These are phyloP conservation scores for Euphorbia celastroides DNA, from an alignment of 441 rosid species.

Conservation along the genomic window DNA sequence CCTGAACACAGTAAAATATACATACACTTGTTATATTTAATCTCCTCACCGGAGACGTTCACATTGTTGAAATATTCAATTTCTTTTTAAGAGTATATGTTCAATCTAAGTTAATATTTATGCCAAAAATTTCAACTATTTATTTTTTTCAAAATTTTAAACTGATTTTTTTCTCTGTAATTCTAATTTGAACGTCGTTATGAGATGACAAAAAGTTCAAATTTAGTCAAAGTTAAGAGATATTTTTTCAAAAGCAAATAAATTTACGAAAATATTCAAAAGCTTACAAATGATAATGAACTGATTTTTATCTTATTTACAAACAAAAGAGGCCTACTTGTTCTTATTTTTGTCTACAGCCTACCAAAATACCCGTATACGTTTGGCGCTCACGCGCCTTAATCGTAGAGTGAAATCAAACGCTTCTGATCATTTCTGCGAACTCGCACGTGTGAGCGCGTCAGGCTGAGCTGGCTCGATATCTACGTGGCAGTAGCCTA, in stretches of 20 bases:
- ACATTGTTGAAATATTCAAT: too few species aligned
- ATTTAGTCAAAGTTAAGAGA: not conserved
- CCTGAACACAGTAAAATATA: too few species aligned
- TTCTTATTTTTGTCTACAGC: not conserved
- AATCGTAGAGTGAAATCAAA: not conserved
- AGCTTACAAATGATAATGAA: not conserved
- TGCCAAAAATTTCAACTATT: too few species aligned
- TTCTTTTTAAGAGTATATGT: too few species aligned
- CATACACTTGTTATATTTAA: too few species aligned
- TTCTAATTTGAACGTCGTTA: not conserved
- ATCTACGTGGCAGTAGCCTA: slow-evolving; percentile 36
- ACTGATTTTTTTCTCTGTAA: too few species aligned
- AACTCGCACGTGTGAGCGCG: slow-evolving; percentile 36
- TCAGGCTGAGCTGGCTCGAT: slow-evolving; percentile 37
- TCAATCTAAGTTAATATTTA: too few species aligned
- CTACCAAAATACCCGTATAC: slow-evolving; percentile 2
- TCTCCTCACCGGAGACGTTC: too few species aligned
- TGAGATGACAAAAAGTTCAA: not conserved
- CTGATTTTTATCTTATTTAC: not conserved
- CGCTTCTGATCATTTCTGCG: slow-evolving; percentile 10
- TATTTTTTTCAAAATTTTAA: too few species aligned
- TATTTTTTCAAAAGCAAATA: not conserved
- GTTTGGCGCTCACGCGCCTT: not conserved
- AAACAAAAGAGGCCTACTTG: not conserved
- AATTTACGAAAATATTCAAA: too few species aligned